A percentile compares a stretch with the other conserved stretches of the same genome.
These are phyloP conservation scores for Solanum neorickii DNA, from an alignment of 257 asterid species.

Conservation along the genomic window DNA sequence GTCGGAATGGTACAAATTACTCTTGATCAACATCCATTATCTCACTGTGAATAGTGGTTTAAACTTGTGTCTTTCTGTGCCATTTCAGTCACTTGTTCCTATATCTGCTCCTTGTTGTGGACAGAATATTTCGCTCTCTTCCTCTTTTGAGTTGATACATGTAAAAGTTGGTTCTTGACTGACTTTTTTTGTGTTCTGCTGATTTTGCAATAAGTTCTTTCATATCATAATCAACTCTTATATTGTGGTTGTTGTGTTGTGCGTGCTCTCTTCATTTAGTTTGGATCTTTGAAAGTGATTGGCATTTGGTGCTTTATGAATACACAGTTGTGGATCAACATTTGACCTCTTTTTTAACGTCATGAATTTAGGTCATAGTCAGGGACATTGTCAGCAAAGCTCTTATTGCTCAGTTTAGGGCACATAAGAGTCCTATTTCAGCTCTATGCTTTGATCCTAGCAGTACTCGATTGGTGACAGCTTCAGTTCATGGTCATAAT, in stretches of 20 bases:
- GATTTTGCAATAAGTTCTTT: not conserved
- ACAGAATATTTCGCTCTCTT: not conserved
- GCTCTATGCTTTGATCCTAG: slow-evolving; percentile 39
- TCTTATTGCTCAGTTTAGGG: slow-evolving; percentile 74
- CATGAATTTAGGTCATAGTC: slow-evolving; percentile 73
- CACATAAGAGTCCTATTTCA: slow-evolving; percentile 73
- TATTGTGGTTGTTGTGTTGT: not conserved
- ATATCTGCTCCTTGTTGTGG: not conserved
- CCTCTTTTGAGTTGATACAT: not conserved
- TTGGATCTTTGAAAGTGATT: not conserved
- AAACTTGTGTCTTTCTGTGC: not conserved
- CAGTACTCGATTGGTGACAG: slow-evolving; percentile 57
- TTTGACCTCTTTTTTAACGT: not conserved
- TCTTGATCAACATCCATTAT: not conserved
- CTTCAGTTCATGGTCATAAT: slow-evolving; percentile 84
- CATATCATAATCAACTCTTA: not conserved
- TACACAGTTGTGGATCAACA: not conserved
- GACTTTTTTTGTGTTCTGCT: not conserved
- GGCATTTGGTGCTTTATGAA: not conserved
- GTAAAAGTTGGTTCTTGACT: not conserved
- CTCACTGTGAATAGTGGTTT: not conserved
- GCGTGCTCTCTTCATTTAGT: not conserved
- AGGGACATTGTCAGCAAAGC: slow-evolving; percentile 61
- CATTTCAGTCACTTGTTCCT: not conserved
- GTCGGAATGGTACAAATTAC: slow-evolving; percentile 69